Evolutionary conservation across 116 monocot genomes (phyloP).

Genomic region (Zostera marina): DNA sequence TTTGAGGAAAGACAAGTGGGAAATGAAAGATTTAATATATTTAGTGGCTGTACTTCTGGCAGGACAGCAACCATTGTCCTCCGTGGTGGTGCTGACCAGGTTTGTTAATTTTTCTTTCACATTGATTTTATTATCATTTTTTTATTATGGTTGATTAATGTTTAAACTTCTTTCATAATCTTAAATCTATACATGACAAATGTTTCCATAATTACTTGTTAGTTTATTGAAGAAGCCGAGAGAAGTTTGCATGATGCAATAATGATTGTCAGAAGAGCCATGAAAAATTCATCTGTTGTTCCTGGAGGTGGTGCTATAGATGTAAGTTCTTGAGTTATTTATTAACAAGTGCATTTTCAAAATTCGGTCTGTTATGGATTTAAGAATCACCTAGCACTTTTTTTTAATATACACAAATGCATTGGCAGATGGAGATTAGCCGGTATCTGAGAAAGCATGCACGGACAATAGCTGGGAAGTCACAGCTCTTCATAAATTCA

Average conservation of each 20-base stretch:
- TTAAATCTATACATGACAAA: background rate
- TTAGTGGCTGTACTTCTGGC: slow-evolving; percentile 87
- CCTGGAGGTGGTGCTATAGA: slow-evolving; percentile 98
- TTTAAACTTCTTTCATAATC: background rate
- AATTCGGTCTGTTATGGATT: background rate
- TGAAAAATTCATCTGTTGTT: slow-evolving; percentile 94
- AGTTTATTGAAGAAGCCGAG: slow-evolving; percentile 99
- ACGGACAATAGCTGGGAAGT: slow-evolving; percentile 83
- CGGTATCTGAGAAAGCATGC: slow-evolving; percentile 75
- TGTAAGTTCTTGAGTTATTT: slow-evolving; percentile 23
- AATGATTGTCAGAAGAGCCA: slow-evolving; percentile 96
- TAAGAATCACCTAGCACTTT: background rate
- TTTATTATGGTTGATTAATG: background rate
- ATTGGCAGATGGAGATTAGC: slow-evolving; percentile 82
- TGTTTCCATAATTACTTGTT: slow-evolving; percentile 1
- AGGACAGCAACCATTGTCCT: slow-evolving; percentile 96
- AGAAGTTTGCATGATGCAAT: slow-evolving; percentile 97
- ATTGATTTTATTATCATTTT: too few relatives aligned
- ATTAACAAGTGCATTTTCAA: background rate
- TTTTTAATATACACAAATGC: background rate
- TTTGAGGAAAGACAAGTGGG: slow-evolving; percentile 99
- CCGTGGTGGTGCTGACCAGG: slow-evolving; percentile 98
- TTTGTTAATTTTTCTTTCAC: slow-evolving; percentile 16
- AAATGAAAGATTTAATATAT: slow-evolving; percentile 96
- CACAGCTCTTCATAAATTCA: slow-evolving; percentile 86